Evolutionary conservation across 148 eudicot genomes (phyloP).

Genomic region (Silene latifolia): DNA sequence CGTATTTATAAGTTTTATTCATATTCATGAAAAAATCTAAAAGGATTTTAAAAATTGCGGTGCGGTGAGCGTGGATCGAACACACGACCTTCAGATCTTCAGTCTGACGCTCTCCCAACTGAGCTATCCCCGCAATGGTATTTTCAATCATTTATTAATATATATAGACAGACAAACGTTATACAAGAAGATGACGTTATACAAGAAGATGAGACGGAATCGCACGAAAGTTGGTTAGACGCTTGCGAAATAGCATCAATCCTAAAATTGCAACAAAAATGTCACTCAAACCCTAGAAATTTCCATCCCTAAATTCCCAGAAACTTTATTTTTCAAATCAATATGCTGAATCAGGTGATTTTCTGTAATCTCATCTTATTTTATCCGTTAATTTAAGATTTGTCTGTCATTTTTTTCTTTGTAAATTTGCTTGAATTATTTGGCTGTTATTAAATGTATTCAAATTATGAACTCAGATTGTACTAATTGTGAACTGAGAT

Average conservation of each 20-base stretch:
- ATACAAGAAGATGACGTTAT: too few species aligned
- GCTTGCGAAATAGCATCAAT: too few species aligned
- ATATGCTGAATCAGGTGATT: not conserved
- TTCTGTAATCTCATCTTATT: not conserved
- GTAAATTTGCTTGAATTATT: not conserved
- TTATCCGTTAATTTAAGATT: not conserved
- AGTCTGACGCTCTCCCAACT: slow-evolving; percentile 50
- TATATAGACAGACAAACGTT: too few species aligned
- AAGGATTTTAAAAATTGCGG: too few species aligned
- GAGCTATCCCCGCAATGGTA: slow-evolving; percentile 34
- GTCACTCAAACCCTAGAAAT: not conserved
- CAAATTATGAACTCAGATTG: not conserved
- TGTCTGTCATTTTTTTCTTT: too few species aligned
- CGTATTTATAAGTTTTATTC: too few species aligned
- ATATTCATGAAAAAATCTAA: too few species aligned
- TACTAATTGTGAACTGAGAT: not conserved
- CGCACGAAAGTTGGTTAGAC: too few species aligned
- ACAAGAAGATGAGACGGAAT: too few species aligned
- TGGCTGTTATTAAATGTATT: too few species aligned
- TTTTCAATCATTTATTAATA: too few species aligned
- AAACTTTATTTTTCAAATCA: not conserved
- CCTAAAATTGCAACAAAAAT: not conserved
- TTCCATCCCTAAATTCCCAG: not conserved
- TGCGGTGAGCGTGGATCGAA: slow-evolving; percentile 99
- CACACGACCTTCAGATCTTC: slow-evolving; percentile 72